These are phyloP conservation scores for Oryza nivara DNA, from an alignment of 176 grass and related monocot species.

Conservation along the genomic window DNA sequence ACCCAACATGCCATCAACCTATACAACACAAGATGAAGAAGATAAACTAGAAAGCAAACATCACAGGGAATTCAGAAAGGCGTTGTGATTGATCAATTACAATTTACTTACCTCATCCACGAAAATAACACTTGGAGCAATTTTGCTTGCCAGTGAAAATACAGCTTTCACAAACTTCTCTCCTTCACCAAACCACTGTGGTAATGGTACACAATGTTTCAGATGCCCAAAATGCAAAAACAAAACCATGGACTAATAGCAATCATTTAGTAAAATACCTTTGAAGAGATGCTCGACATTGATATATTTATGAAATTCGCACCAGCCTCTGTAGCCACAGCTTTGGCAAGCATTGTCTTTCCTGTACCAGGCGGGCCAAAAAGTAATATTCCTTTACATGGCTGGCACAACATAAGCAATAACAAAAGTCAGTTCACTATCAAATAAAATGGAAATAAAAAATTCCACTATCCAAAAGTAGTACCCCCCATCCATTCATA, in stretches of 20 bases:
- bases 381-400: slow-evolving; percentile 97
- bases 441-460: slow-evolving; percentile 19
- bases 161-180: slow-evolving; percentile 96
- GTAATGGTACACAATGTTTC: slow-evolving; percentile 40
- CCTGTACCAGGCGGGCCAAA: slow-evolving; percentile 97
- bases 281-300: slow-evolving; percentile 98
- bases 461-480: slow-evolving; percentile 1
- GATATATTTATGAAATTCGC: slow-evolving; percentile 99
- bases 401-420: slow-evolving; percentile 43
- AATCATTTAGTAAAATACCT: slow-evolving; percentile 57
- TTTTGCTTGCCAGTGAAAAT: slow-evolving; percentile 96
- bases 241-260: not conserved
- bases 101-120: slow-evolving; percentile 78
- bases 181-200: slow-evolving; percentile 99
- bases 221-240: slow-evolving; percentile 14
- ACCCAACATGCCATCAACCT: slow-evolving; percentile 98
- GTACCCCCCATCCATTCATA: not conserved
- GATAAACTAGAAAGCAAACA: slow-evolving; percentile 30
- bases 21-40: slow-evolving; percentile 14
- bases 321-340: slow-evolving; percentile 97
- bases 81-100: slow-evolving; percentile 7
- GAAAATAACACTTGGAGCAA: slow-evolving; percentile 93
- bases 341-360: slow-evolving; percentile 99
- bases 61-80: not conserved
- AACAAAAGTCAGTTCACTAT: not conserved